Base-by-base conservation (phyloP, 768 basidiomycete genomes). In the Tylopilus vinaceipallidus region DNA sequence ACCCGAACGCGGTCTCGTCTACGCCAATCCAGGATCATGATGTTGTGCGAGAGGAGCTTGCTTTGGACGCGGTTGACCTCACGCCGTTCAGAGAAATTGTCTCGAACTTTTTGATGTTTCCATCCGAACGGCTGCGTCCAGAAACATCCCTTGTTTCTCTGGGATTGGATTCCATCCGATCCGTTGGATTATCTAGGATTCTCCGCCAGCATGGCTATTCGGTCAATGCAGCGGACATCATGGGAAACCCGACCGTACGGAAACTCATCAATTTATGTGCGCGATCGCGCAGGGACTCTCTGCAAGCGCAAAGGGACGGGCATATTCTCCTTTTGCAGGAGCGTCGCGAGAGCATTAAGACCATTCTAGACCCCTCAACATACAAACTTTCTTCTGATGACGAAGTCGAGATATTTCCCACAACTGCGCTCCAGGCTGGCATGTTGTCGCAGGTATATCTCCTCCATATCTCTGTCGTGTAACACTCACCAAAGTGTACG, bases 91-190 rank as follows among this genome's bases (percentile, higher is more conserved):
- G 36, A 23, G 47, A 39, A 27, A 62, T 52, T 16, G 35, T 62
- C 24, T 65, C 63, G 11, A 33, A 42, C 12, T 62, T 62, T 42
- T 49, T 62, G 17, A 45, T 36, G 24, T 7, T 62, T 27, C 29
- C 57, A 20, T 29, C 26, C 6, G 56, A 64, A 36, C 50, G 7
- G 22, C 9, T 64, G 27, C 40, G 17, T 33, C 46, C 41, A 2
- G 37, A 38, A 9, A 63, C 65, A 10, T 77, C 77, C 4, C 67
- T 78, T 23, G 59, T 78, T 12, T 71, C 76, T 5, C 59, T 78
- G 45, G 77, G 77, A 8, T 55, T 78, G 26, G 77, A 78, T 52
- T 78, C 77, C 7, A 73, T 78, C 50, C 72, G 70, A 50, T 71
- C 77, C 1, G 71, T 78, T 10, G 74, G 75, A 3, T 59, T 78